Conservation (phyloP, 805 yeast species). For the Barnettozyma salicaria region DNA sequence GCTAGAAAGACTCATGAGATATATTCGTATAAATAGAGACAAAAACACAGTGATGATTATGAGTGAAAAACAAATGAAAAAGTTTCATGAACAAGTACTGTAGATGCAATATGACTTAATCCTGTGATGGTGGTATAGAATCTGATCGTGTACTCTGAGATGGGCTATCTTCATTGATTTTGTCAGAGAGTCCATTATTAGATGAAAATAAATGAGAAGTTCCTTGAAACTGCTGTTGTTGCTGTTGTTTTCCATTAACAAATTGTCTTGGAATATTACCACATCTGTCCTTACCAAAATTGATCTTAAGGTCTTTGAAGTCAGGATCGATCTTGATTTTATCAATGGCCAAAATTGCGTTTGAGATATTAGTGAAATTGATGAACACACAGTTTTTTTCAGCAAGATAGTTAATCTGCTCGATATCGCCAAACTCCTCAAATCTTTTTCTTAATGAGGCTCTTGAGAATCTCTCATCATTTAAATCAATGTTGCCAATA, state of each 20-base stretch:
- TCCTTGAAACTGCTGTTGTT: slow-evolving; percentile 3
- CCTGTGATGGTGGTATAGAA: slow-evolving; percentile 6
- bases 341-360: slow-evolving; percentile 71
- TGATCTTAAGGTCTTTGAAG: slow-evolving; percentile 68
- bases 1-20: neutral
- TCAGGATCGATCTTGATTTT: slow-evolving; percentile 77
- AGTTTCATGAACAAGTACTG: neutral
- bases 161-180: slow-evolving; percentile 3
- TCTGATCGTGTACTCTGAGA: neutral
- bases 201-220: no score
- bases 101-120: neutral
- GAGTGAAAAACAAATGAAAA: neutral
- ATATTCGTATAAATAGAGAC: neutral
- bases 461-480: slow-evolving; percentile 38
- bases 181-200: slow-evolving; percentile 1
- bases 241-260: slow-evolving; percentile 12
- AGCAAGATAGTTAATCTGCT: slow-evolving; percentile 82
- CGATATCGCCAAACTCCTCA: slow-evolving; percentile 84
- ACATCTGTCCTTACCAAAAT: slow-evolving; percentile 92
- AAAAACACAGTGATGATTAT: neutral
- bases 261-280: slow-evolving; percentile 88
- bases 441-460: slow-evolving; percentile 66
- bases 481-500: slow-evolving; percentile 60
- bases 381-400: slow-evolving; percentile 85
- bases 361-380: slow-evolving; percentile 83